Evolutionary conservation across 2,329 filamentous ascomycete species (phyloP).

Genomic region (Dothideomycetes sp.): DNA sequence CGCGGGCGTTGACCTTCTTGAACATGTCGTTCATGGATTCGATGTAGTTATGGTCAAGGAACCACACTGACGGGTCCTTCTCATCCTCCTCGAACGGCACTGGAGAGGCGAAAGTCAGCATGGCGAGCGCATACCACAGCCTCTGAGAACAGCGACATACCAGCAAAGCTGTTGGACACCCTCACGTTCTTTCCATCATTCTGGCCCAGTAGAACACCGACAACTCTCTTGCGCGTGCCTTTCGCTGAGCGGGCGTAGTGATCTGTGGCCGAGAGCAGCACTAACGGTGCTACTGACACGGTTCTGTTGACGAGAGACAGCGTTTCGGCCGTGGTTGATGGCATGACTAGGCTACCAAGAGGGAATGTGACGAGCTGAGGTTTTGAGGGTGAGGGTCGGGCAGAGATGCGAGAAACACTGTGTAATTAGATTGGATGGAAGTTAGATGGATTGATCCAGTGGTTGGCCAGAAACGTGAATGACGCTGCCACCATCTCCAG

Average conservation of each 20-base stretch:
- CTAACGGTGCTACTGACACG: constrained; percentile 93
- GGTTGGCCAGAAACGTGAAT: no score
- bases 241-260: constrained; percentile 94
- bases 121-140: not conserved
- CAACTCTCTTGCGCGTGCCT: constrained; percentile 78
- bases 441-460: no score
- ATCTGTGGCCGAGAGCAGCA: constrained; percentile 95
- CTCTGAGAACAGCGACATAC: constrained; percentile 50
- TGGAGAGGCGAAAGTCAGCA: constrained; percentile 31
- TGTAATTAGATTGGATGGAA: no score
- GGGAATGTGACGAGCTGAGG: no score
- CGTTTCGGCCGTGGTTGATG: constrained; percentile 92
- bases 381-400: no score
- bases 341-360: no score
- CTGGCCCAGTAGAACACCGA: constrained; percentile 88
- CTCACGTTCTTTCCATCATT: constrained; percentile 94
- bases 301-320: constrained; percentile 88
- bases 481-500: no score
- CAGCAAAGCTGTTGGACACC: constrained; percentile 98
- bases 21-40: constrained; percentile 99
- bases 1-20: constrained; percentile 98
- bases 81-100: constrained; percentile 99
- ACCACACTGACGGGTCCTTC: constrained; percentile 97
- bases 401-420: no score
- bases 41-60: constrained; percentile 98